Base-by-base conservation (phyloP, 2,329 filamentous ascomycete species). In the Aspergillus clavatus region DNA sequence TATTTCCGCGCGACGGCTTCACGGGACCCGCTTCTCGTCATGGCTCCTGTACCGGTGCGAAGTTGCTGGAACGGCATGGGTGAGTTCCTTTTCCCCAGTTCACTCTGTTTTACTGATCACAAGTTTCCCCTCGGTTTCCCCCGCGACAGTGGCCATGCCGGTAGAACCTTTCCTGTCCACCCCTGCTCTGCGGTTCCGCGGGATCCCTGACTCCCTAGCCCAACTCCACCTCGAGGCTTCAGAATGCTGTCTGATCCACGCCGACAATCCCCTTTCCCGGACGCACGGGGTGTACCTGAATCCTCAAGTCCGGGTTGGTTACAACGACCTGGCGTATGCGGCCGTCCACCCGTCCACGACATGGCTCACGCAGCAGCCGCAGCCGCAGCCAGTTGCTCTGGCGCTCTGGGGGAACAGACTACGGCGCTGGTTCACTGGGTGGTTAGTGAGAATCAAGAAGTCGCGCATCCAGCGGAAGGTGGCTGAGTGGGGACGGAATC, bases 21-120 rank as follows among this genome's bases (percentile, higher is more conserved):
- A 4, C 72, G 80, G 16, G 61, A 75, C 38, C 77, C 80, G 0
- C 63, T 85, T 18, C 72, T 78, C 37, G 63, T 62, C 5, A 73
- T 78, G 52, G 52, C 67, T 8, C 78, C 81, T 0, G 72, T 83
- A 1, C 77, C 75, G 1, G 82, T 86, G 1, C 64, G 67, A n/a
- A 82, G 79, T 33, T 86, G 83, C 62, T 86, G 82, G 82, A 85
- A 86, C 53, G 83, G 82, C 36, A 78, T 83, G 59, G 73, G 73
- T 53, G 69, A 57, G 38, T 23, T 14, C 5, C 71, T 46, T 12
- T 18, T 28, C 19, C 18, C 5, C 31, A 6, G n/a, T 21, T 11
- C 2, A 4, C 29, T 12, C 38, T 23, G 35, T 12, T 40, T 38
- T 10, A 14, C 14, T 10, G 11, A 14, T n/a, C n/a, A n/a, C n/a